A percentile compares a stretch with the other conserved stretches of the same genome.
Evolutionary conservation across 192 early-diverging fungal species (phyloP).

Genomic region (Mycoemilia scoparia): DNA sequence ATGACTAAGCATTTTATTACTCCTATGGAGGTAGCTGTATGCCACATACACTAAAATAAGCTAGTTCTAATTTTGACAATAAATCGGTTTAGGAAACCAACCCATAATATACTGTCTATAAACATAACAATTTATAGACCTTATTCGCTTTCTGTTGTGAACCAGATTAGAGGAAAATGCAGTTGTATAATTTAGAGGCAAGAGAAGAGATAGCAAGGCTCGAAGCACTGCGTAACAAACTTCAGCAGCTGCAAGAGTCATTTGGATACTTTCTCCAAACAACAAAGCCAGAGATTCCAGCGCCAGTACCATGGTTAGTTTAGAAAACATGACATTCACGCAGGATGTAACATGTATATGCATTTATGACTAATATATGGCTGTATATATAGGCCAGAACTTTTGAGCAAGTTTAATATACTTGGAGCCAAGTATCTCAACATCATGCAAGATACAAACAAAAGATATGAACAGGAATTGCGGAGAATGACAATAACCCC

Average conservation of each 20-base stretch:
- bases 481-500: constrained; percentile 23
- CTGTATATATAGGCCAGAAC: constrained; percentile 11
- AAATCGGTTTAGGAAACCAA: no score
- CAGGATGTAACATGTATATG: background rate
- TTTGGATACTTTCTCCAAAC: constrained; percentile 19
- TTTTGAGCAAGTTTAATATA: constrained; percentile 33
- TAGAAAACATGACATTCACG: background rate
- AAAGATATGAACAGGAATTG: constrained; percentile 15
- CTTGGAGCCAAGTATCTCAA: constrained; percentile 26
- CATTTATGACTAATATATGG: background rate
- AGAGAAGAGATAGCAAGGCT: constrained; percentile 9
- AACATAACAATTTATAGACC: no score
- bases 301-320: constrained; percentile 10
- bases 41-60: no score
- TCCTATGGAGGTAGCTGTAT: no score
- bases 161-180: no score
- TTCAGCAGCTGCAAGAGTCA: constrained; percentile 30
- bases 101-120: no score
- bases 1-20: no score
- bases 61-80: no score
- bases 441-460: constrained; percentile 17
- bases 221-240: constrained; percentile 28
- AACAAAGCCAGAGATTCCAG: constrained; percentile 24
- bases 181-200: no score
- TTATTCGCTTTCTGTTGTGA: no score